Evolutionary conservation across 306 rosid genomes (phyloP), one percentile per base, ranked within the genome.

Genomic region (Corylus americana): DNA sequence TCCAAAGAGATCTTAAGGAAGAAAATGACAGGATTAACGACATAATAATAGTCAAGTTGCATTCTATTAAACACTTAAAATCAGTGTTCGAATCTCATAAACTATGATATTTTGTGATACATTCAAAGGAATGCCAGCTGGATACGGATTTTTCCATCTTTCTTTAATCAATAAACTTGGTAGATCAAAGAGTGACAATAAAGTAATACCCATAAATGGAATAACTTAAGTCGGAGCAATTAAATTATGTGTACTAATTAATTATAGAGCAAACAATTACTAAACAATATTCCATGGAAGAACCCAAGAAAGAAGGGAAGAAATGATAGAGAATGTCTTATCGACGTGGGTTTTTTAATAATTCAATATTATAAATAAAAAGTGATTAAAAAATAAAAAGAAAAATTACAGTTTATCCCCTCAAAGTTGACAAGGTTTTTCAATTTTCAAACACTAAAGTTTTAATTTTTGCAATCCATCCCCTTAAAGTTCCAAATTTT

Each of bases 61-160:
- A 14, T 5, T 59, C 69, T 64, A 51, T 74, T 83, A 69, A 78
- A 81, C 81, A 73, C 61, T 81, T 55, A 20, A 31, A 31, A 82
- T 71, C 13, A 78, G 78, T 83, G 78, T 66, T 76, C 81, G 88
- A 82, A 82, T 84, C 88, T 80, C 79, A 69, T 83, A 83, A 90
- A 84, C 81, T 74, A 85, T 51, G 20, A 70, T 73, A 82, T 75
- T 76, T 81, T 53, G 81, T 71, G 92, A 88, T 91, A 81, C 83
- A 77, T 83, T 88, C 89, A 80, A 87, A 73, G 87, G 91, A 86
- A 87, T 87, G 91, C 86, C 88, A 88, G 92, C 53, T 88, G 88
- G 92, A 79, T 83, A 77, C 81, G 73, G 81, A 87, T 83, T 82
- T 81, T 77, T 3, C 77, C 70, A 14, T 42, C 50, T 80, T 75